A percentile compares a stretch with the other conserved stretches of the same genome.
phyloP scores from a whole-genome alignment of 1,139 yeast genomes.

The Blastobotrys capitulatus region DNA sequence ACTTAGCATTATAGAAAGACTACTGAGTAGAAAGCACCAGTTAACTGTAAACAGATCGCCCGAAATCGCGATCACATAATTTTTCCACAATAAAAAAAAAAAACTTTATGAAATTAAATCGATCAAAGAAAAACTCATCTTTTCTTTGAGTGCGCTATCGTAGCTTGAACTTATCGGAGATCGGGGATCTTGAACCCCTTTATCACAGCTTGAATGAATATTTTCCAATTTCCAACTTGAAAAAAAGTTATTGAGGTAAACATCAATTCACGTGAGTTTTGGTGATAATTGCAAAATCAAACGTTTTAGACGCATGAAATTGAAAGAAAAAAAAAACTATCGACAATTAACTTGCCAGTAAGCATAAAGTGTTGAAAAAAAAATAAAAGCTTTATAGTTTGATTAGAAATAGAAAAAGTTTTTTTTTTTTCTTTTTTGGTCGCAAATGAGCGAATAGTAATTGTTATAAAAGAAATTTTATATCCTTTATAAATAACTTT shows the following conservation, averaged over 20 bases:
- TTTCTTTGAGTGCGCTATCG: not conserved
- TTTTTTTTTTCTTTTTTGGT: no score
- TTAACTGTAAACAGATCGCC: no score
- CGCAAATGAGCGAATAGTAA: not conserved
- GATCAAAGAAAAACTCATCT: not conserved
- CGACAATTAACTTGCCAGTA: no score
- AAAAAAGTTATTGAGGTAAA: not conserved
- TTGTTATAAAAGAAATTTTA: not conserved
- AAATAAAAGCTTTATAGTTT: not conserved
- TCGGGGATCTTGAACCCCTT: no score
- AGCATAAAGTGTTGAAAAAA: not conserved
- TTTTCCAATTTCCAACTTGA: not conserved
- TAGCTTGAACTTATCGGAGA: not conserved
- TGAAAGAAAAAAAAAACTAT: not conserved
- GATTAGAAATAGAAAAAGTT: not conserved
- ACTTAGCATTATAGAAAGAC: not conserved
- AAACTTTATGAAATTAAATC: not conserved
- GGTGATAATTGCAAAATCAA: conserved; percentile 10
- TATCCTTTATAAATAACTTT: not conserved
- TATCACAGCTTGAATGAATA: no score
- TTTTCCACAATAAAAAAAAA: no score
- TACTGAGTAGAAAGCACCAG: no score
- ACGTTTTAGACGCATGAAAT: conserved; percentile 5
- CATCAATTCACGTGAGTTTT: conserved; percentile 15
- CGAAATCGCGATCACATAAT: not conserved